These are phyloP conservation scores for Eremothecium cymbalariae DNA, from an alignment of 1,139 yeast genomes.

Conservation along the genomic window DNA sequence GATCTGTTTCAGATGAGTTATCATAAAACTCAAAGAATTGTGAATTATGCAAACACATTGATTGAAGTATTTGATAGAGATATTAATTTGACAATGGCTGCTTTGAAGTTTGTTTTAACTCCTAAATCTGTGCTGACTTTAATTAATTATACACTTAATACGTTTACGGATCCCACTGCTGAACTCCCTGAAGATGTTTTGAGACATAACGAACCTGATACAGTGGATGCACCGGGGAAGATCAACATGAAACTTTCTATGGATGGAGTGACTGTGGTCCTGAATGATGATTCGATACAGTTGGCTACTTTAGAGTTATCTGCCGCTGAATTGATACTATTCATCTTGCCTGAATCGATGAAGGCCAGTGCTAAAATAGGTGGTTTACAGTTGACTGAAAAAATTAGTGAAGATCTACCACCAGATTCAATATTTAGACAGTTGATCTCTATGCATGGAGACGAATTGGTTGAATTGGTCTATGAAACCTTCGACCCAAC, in stretches of 20 bases:
- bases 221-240: conserved; percentile 57
- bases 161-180: conserved; percentile 78
- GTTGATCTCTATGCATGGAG: conserved; percentile 72
- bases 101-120: conserved; percentile 67
- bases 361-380: conserved; percentile 72
- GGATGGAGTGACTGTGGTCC: conserved; percentile 64
- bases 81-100: conserved; percentile 67
- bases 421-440: conserved; percentile 54
- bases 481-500: conserved; percentile 73
- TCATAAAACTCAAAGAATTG: conserved; percentile 50
- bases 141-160: conserved; percentile 72
- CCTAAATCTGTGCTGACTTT: conserved; percentile 73
- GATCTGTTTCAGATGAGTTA: conserved; percentile 61
- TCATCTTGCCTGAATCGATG: conserved; percentile 69
- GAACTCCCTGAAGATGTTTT: conserved; percentile 60
- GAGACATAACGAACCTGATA: conserved; percentile 53
- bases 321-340: conserved; percentile 60
- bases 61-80: conserved; percentile 76
- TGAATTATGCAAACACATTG: conserved; percentile 43
- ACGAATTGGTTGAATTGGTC: conserved; percentile 70
- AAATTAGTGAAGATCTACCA: conserved; percentile 55
- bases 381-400: conserved; percentile 71
- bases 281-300: conserved; percentile 78
- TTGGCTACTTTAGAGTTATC: conserved; percentile 73
- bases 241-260: conserved; percentile 61